Percentiles rank a stretch among this genome's conserved stretches.
Evolutionary conservation across 2,329 filamentous ascomycete genomes (phyloP).

Genomic region (Simplicillium aogashimaense): DNA sequence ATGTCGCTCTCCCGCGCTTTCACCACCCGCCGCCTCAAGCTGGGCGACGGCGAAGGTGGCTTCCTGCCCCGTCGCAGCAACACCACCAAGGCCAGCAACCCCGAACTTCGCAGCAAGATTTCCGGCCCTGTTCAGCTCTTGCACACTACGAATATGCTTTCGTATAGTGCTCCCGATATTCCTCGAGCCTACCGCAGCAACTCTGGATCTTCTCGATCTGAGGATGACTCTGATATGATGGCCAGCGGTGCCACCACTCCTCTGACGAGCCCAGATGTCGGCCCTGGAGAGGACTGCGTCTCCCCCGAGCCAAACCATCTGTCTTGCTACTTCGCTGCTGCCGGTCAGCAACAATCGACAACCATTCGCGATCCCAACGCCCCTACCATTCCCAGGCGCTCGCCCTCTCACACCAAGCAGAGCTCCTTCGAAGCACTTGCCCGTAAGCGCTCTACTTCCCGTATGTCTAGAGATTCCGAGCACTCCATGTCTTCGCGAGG

Average conservation of each 20-base stretch:
- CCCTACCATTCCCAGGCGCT: conserved; percentile 66
- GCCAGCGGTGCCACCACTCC: conserved; percentile 45
- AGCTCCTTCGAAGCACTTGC: conserved; percentile 65
- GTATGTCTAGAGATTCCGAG: conserved; percentile 44
- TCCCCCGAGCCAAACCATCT: conserved; percentile 56
- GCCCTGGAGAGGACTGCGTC: conserved; percentile 41
- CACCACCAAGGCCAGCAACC: conserved; percentile 34
- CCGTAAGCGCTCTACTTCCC: conserved; percentile 52
- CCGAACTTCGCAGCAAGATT: conserved; percentile 57
- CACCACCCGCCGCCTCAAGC: conserved; percentile 56
- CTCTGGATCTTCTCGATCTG: conserved; percentile 42
- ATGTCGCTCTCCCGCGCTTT: conserved; percentile 61
- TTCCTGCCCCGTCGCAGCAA: conserved; percentile 37
- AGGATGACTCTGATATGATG: conserved; percentile 62
- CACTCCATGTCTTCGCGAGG: conserved; percentile 45
- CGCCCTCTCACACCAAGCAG: conserved; percentile 82
- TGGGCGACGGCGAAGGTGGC: conserved; percentile 34
- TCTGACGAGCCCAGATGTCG: conserved; percentile 60
- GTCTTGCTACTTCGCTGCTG: conserved; percentile 54
- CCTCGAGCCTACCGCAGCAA: conserved; percentile 38
- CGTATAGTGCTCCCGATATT: conserved; percentile 87
- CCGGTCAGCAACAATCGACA: conserved; percentile 30
- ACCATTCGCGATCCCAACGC: conserved; percentile 34
- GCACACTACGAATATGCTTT: conserved; percentile 92
- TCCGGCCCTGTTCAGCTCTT: conserved; percentile 79